phyloP scores from a whole-genome alignment of 352 stramenopile genomes.

The Phytophthora macrochlamydospora region DNA sequence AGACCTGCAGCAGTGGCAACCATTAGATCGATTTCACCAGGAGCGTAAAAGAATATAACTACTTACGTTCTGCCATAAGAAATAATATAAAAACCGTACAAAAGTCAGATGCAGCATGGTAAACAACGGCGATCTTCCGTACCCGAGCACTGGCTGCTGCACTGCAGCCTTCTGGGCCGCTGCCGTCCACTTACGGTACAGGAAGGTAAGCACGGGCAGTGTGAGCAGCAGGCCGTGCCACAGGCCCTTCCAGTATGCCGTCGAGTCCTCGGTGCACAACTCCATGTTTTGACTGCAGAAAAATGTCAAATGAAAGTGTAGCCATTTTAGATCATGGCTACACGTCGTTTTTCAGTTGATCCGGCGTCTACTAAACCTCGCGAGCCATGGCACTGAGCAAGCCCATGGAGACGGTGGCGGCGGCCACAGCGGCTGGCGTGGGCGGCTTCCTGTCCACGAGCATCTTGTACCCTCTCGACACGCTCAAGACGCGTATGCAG shows the following conservation, averaged over 20 bases:
- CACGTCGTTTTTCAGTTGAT: no score
- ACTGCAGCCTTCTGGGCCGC: conserved; percentile 16
- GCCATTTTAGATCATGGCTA: no score
- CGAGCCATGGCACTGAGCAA: conserved; percentile 65
- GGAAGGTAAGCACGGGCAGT: conserved; percentile 48
- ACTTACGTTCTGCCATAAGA: conserved; percentile 45
- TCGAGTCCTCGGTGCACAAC: conserved; percentile 29
- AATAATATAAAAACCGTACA: neutral
- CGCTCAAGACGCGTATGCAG: conserved; percentile 90
- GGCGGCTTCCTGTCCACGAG: conserved; percentile 80
- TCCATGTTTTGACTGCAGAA: conserved; percentile 21
- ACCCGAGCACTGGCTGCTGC: conserved; percentile 50
- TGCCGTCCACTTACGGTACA: conserved; percentile 55
- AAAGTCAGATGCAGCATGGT: neutral
- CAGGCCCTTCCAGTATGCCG: conserved; percentile 56
- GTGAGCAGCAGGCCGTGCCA: conserved; percentile 57
- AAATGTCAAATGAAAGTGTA: no score
- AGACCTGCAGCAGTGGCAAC: conserved; percentile 26
- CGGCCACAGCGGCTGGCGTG: conserved; percentile 74
- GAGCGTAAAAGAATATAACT: neutral
- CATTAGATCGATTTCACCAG: neutral
- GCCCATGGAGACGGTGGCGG: conserved; percentile 83
- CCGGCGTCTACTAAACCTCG: neutral
- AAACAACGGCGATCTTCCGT: conserved; percentile 4
- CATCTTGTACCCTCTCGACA: conserved; percentile 86